Base-by-base conservation (phyloP, 1,284 basidiomycete genomes). In the Ustilago sp. region DNA sequence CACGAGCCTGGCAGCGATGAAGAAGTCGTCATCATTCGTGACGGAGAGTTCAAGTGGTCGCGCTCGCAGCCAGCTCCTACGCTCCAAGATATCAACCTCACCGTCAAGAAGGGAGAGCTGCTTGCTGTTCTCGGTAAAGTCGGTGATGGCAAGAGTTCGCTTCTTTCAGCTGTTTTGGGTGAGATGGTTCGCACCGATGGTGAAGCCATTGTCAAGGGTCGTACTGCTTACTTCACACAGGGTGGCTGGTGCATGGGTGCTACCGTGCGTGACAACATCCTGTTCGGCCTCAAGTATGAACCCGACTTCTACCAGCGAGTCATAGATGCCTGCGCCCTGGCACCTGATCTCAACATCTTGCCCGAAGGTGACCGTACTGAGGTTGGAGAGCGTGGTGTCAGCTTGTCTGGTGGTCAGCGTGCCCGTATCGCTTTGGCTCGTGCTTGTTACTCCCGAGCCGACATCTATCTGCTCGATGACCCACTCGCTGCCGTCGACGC, bases 191-290 rank as follows among this genome's bases (percentile, higher is more conserved):
- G 71, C 62, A 73, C 68, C 4, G 57, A 58, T 2, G 85, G 85
- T n/a, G 65, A 75, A 32, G 69, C 82, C 13, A 83, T 82, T 73
- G 76, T 81, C 52, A 72, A 77, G 32, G 63, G 74, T 12, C 71
- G 75, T 39, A 77, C 94, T 1, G 91, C 90, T 0, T 95, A 94
- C 86, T 94, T 92, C 83, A 90, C 93, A 4, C 93, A 94, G 84
- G 90, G 89, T n/a, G 92, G 94, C 2, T 96, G 94, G 94, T 94
- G 96, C 64, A 93, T 94, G 85, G 93, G 93, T 79, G 91, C 91
- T 0, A 90, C 91, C 4, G 81, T 94, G 73, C 91, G 91, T 60
- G 78, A 90, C 77, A 85, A 86, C 64, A 83, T 86, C 32, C 43
- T 85, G 9, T 88, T 91, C 86, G 91, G 80, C 4, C 81, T 80